Evolutionary conservation across 2,329 filamentous ascomycete genomes (phyloP), one percentile per base, ranked within the genome.

Genomic region (Aspergillus cejpii): DNA sequence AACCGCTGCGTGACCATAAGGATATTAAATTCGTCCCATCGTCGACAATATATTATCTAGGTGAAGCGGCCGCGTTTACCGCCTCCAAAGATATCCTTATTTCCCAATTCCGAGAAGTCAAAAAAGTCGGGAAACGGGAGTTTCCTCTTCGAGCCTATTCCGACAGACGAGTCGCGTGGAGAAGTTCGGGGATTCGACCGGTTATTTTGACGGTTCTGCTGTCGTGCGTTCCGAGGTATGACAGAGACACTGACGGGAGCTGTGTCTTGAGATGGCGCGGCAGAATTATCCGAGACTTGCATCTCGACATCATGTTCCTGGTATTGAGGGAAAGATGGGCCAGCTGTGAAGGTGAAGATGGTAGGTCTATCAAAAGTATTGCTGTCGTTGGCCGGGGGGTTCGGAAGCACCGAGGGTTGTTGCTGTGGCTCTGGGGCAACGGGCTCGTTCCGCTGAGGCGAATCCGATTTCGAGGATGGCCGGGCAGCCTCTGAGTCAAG

Each of bases 111-210:
- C 1, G 71, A 72, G 15, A 75, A 53, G 50, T 75, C 73, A 48
- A 75, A 75, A 52, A 74, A 74, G 37, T 75, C 73, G 2, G 66
- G 66, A 37, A 74, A 67, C 14, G 66, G 63, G 39, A 69, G 59
- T 56, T 72, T 74, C 45, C 73, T 63, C 60, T 75, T 75, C 6
- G 70, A 70, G 5, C 73, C 72, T 5, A 72, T 48, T 3, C 59
- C 63, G 7, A 66, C 55, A 1, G 65, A 63, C 3, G 69, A 51
- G 29, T 71, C 65, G 45, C 69, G 62, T 26, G 60, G 60, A 1
- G 68, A 58, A 40, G 63, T 54, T 44, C 71, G 65, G 39, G 61
- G 47, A 27, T 57, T 66, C 26, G 67, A 54, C 28, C 70, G 49
- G 44, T 63, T 67, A 54, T 59, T 64, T 49, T 65, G 63, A 27